phyloP scores from a whole-genome alignment of 129 eudicot species.

The Silybum marianum region DNA sequence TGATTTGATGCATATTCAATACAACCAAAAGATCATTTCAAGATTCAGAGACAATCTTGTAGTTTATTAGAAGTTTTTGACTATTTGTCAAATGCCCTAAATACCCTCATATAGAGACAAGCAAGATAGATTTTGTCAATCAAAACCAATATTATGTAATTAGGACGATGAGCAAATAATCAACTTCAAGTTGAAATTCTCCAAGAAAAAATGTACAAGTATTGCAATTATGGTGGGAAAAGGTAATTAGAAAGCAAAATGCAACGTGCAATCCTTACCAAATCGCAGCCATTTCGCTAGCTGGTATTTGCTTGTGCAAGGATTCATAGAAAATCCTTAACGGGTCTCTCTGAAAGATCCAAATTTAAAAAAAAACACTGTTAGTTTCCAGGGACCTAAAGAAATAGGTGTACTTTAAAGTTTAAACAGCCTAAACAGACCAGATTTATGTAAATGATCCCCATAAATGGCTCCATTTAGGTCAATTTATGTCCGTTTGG shows the following conservation, averaged over 20 bases:
- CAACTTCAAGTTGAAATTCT: neutral
- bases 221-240: neutral
- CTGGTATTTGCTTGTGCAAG: slow-evolving; percentile 64
- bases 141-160: slow-evolving; percentile 10
- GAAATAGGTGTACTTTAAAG: neutral
- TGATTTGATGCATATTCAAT: neutral
- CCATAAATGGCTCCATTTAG: neutral
- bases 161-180: neutral
- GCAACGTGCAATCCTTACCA: slow-evolving; percentile 47
- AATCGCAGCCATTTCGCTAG: slow-evolving; percentile 82
- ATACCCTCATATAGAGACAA: neutral
- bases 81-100: neutral
- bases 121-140: neutral
- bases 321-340: slow-evolving; percentile 89
- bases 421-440: neutral
- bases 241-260: neutral
- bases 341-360: slow-evolving; percentile 78
- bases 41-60: neutral
- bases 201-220: neutral
- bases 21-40: neutral
- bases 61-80: neutral
- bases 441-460: neutral
- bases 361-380: slow-evolving; percentile 7
- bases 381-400: neutral
- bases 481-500: neutral